These are phyloP conservation scores for Gloeophyllum trabeum DNA, from an alignment of 768 basidiomycete genomes.

Conservation along the genomic window DNA sequence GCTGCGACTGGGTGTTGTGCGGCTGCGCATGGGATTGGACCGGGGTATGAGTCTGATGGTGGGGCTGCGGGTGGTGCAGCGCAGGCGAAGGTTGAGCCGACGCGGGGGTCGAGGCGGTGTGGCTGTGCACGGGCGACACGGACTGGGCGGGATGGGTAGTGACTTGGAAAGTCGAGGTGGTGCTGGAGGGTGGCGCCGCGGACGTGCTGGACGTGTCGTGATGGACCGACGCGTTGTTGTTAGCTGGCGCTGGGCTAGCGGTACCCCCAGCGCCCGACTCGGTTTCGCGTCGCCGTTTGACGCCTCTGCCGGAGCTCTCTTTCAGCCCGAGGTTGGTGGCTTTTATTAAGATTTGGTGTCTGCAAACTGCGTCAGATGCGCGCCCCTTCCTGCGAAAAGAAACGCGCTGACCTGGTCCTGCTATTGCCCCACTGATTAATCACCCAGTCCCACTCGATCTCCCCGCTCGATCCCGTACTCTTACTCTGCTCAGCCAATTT, in stretches of 20 bases:
- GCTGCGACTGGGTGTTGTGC: conserved; percentile 7
- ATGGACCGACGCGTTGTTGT: neutral
- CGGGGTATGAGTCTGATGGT: conserved; percentile 12
- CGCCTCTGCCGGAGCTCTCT: conserved; percentile 54
- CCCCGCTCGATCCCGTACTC: conserved; percentile 32
- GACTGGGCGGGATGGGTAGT: no score
- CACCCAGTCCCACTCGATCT: conserved; percentile 76
- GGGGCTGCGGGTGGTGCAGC: conserved; percentile 32
- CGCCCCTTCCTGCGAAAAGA: no score
- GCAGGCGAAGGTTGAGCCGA: conserved; percentile 33
- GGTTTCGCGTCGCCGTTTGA: conserved; percentile 45
- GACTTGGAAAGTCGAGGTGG: neutral
- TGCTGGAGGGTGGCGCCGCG: neutral
- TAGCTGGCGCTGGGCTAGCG: conserved; percentile 9
- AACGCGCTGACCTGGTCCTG: conserved; percentile 47
- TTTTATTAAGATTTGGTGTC: conserved; percentile 77
- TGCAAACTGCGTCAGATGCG: no score
- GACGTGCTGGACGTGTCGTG: neutral
- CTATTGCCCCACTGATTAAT: conserved; percentile 63
- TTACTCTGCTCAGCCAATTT: conserved; percentile 61
- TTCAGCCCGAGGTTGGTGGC: conserved; percentile 72
- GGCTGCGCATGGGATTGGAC: conserved; percentile 5
- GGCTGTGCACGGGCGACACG: conserved; percentile 19
- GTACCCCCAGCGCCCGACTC: conserved; percentile 16
- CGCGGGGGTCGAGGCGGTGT: conserved; percentile 31